Evolutionary conservation across 257 asterid genomes (phyloP), one percentile per base, ranked within the genome.

Genomic region (Solanum bulbocastanum): DNA sequence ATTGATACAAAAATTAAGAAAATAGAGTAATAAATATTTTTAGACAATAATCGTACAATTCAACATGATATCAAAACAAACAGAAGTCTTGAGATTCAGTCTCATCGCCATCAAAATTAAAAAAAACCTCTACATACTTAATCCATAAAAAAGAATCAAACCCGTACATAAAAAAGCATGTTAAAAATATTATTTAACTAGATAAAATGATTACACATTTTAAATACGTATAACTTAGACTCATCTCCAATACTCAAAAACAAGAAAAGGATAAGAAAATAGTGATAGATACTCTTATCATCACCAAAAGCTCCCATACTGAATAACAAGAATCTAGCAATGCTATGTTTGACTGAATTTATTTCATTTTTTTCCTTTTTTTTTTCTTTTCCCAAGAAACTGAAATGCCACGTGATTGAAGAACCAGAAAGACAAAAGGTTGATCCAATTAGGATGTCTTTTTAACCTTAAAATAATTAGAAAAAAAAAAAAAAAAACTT

Each of bases 371-470:
- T 49, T 49, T 1, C 5, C 60, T 69, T 66, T 85, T 23, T 10
- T 15, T 60, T 71, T 27, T 6, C 10, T 18, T 72, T 37, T 37
- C 13, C 37, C 14, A 78, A 83, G 83, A 85, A 85, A 65, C 84
- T 52, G 79, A 69, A 79, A 79, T 65, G 79, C 58, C 88, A 79
- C 65, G 71, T 39, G 88, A 87, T 35, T 39, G 33, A 75, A 39
- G 58, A 30, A 44, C 58, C 58, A 75, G 68, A 42, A n/a, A 68
- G 85, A 36, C 78, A 44, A 71, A 36, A 4, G 86, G 74, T 11
- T 84, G n/a, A 81, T 73, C 37, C 46, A 73, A 58, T 84, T 58
- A 71, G 91, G 82, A 85, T 87, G 87, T 78, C 85, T 69, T 74
- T 44, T 83, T 33, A 72, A 33, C 81, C n/a, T 9, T 18, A 72